A percentile compares a stretch with the other conserved stretches of the same genome.
phyloP scores from a whole-genome alignment of 495 filamentous ascomycete species.

The Letharia columbiana region DNA sequence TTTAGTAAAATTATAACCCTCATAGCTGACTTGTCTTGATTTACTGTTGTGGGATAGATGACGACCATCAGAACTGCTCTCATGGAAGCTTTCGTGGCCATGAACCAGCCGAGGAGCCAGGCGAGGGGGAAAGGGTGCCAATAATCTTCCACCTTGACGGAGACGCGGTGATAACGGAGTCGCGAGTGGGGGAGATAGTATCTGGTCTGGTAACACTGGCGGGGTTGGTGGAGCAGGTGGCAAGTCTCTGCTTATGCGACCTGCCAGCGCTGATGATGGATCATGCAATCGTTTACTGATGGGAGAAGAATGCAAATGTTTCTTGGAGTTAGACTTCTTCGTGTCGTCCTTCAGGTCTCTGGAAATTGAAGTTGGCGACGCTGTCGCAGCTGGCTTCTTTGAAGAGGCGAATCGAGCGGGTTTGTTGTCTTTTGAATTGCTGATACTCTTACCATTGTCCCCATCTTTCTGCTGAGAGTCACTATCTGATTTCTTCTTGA shows the following conservation, averaged over 20 bases:
- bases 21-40: constrained; percentile 1
- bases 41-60: not conserved
- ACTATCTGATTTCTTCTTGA: not conserved
- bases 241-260: not conserved
- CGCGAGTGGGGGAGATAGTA: not conserved
- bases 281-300: not conserved
- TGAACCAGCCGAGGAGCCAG: not conserved
- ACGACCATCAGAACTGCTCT: not conserved
- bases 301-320: not conserved
- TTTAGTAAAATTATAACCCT: constrained; percentile 8
- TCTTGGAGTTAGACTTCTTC: not conserved
- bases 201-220: not conserved
- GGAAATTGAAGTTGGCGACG: not conserved
- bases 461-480: not conserved
- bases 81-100: not conserved
- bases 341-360: not conserved
- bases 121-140: not conserved
- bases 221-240: not conserved
- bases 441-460: not conserved
- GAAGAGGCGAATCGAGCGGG: not conserved
- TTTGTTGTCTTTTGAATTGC: not conserved
- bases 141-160: not conserved
- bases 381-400: not conserved
- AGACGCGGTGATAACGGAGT: not conserved
- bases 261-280: not conserved